Percentiles rank a stretch among this genome's conserved stretches.
These are phyloP conservation scores for Solanum appendiculatum DNA, from an alignment of 257 asterid genomes.

Conservation along the genomic window DNA sequence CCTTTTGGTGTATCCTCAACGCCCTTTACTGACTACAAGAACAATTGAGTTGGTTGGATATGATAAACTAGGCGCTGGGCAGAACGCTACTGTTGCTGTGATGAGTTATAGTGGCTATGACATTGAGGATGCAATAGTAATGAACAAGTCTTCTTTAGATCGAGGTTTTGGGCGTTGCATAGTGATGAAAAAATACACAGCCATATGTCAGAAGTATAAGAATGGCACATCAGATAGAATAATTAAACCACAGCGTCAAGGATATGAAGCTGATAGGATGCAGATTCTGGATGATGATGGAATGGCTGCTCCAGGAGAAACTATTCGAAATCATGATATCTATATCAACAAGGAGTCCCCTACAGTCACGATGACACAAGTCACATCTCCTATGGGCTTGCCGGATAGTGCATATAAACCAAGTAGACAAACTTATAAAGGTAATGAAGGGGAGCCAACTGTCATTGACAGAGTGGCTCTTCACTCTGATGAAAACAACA, in stretches of 20 bases:
- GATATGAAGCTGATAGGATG: conserved; percentile 43
- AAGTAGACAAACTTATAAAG: conserved; percentile 46
- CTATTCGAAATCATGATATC: conserved; percentile 51
- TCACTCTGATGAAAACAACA: conserved; percentile 54
- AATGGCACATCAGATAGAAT: conserved; percentile 56
- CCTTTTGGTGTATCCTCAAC: conserved; percentile 93
- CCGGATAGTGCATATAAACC: conserved; percentile 54
- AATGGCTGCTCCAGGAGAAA: conserved; percentile 90
- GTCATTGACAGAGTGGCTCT: conserved; percentile 84
- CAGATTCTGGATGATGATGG: conserved; percentile 95
- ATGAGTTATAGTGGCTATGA: conserved; percentile 99
- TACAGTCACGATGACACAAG: conserved; percentile 22
- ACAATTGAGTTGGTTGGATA: conserved; percentile 83
- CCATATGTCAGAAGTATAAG: conserved; percentile 49
- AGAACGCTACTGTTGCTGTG: conserved; percentile 95
- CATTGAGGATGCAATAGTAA: conserved; percentile 97
- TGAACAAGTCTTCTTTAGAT: conserved; percentile 95
- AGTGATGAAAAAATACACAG: conserved; percentile 64
- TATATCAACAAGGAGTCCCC: conserved; percentile 76
- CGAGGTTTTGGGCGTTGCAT: conserved; percentile 99
- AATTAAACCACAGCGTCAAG: conserved; percentile 47
- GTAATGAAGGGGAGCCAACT: conserved; percentile 70
- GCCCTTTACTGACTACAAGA: conserved; percentile 87
- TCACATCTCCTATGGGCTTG: conserved; percentile 13
- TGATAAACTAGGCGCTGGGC: conserved; percentile 97